Percentiles rank a stretch among this genome's conserved stretches.
These are phyloP conservation scores for Anthracocystis walkeri DNA, from an alignment of 1,284 basidiomycete genomes.

Conservation along the genomic window DNA sequence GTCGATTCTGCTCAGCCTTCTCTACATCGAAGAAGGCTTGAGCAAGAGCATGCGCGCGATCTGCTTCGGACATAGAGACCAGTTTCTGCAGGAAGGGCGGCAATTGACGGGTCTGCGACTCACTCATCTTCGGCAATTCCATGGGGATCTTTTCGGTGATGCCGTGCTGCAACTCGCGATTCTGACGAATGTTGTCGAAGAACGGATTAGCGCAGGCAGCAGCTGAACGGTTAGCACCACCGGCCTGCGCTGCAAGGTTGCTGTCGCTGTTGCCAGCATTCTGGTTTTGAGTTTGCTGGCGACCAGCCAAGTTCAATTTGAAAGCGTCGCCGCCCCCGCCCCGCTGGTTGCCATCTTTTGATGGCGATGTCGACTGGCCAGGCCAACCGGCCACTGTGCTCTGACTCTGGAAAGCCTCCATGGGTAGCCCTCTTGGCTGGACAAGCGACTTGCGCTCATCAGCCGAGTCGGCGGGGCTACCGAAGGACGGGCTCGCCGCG, in stretches of 20 bases:
- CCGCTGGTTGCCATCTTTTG: conserved; percentile 15
- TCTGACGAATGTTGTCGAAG: conserved; percentile 93
- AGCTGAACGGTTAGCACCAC: conserved; percentile 6
- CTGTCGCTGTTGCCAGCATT: conserved; percentile 5
- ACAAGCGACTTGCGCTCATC: conserved; percentile 45
- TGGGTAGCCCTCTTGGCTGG: conserved; percentile 59
- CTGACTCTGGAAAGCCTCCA: conserved; percentile 60
- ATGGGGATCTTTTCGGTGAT: conserved; percentile 70
- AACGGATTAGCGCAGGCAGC: conserved; percentile 70
- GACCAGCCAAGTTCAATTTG: conserved; percentile 24
- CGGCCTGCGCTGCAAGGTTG: conserved; percentile 1
- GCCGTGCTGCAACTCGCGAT: conserved; percentile 86
- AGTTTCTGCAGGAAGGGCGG: conserved; percentile 85
- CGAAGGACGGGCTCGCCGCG: conserved; percentile 12
- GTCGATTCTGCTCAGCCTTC: conserved; percentile 85
- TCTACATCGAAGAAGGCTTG: conserved; percentile 92
- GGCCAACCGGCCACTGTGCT: conserved; percentile 54
- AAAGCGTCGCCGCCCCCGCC: conserved; percentile 11
- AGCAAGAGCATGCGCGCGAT: conserved; percentile 83
- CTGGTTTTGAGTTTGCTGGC: conserved; percentile 15
- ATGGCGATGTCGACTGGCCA: conserved; percentile 27
- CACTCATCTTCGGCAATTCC: conserved; percentile 49
- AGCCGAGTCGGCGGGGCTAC: conserved; percentile 10
- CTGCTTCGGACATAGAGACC: conserved; percentile 72
- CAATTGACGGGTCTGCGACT: conserved; percentile 72